Evolutionary conservation across 371 early-diverging fungal genomes (phyloP).

Genomic region (Lichtheimia ornata): DNA sequence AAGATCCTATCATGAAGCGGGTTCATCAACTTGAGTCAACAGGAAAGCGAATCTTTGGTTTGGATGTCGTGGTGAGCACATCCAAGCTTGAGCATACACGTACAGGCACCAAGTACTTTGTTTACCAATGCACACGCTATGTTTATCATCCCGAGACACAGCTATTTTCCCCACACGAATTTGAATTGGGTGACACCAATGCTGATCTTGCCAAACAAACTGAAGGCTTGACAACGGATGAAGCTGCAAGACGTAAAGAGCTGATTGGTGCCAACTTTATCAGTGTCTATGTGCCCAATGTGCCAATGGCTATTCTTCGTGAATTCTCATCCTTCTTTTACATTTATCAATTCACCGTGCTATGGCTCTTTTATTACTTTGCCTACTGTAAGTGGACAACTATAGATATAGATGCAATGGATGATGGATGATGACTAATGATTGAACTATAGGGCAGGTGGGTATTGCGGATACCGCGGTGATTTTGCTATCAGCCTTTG

Average conservation of each 20-base stretch:
- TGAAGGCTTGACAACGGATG: constrained; percentile 55
- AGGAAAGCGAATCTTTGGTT: constrained; percentile 27
- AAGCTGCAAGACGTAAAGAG: constrained; percentile 62
- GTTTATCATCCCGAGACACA: constrained; percentile 52
- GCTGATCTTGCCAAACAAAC: constrained; percentile 46
- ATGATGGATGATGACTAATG: neutral
- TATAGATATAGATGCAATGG: neutral
- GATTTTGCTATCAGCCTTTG: constrained; percentile 67
- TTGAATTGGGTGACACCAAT: constrained; percentile 57
- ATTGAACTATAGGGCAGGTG: constrained; percentile 47
- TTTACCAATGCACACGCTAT: constrained; percentile 78
- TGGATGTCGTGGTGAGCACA: constrained; percentile 45
- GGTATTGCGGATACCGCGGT: constrained; percentile 75
- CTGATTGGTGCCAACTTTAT: constrained; percentile 76
- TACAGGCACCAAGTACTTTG: constrained; percentile 65
- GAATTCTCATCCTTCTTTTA: constrained; percentile 80
- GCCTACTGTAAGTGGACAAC: constrained; percentile 55
- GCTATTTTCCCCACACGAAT: constrained; percentile 59
- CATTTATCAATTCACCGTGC: constrained; percentile 74
- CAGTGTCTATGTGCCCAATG: constrained; percentile 58
- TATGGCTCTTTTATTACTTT: constrained; percentile 77
- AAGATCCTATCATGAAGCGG: constrained; percentile 21
- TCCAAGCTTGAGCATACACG: constrained; percentile 47
- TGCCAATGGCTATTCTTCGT: constrained; percentile 53
- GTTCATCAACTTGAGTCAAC: constrained; percentile 26